These are phyloP conservation scores for Penicillium simplicissimum DNA, from an alignment of 495 filamentous ascomycete species.

Conservation along the genomic window DNA sequence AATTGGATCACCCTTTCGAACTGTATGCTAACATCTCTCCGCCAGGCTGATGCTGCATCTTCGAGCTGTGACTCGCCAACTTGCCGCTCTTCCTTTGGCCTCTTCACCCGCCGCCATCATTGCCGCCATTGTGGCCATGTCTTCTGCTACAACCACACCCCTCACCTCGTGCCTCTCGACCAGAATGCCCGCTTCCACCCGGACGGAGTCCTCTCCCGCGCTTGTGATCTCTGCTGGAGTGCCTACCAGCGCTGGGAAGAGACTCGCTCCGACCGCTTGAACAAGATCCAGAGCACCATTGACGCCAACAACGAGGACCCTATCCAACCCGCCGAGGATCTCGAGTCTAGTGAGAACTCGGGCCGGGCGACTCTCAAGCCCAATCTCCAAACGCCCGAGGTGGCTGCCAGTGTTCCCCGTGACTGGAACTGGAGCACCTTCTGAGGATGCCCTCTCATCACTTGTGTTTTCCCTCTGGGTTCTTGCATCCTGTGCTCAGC, in stretches of 20 bases:
- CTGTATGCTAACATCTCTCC: conserved; percentile 3
- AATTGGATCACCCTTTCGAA: neutral
- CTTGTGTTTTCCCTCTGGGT: neutral
- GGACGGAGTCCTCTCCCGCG: conserved; percentile 52
- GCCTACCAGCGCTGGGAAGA: conserved; percentile 71
- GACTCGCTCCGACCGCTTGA: conserved; percentile 57
- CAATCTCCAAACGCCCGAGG: conserved; percentile 30
- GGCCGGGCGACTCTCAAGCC: conserved; percentile 17
- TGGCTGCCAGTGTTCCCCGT: conserved; percentile 72
- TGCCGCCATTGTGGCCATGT: conserved; percentile 89
- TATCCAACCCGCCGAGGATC: conserved; percentile 28
- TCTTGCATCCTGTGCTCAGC: conserved; percentile 16
- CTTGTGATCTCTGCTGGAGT: conserved; percentile 74
- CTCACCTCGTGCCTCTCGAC: conserved; percentile 65
- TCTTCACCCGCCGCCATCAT: conserved; percentile 86
- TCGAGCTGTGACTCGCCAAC: conserved; percentile 72
- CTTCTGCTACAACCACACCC: conserved; percentile 78
- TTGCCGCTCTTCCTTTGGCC: conserved; percentile 75
- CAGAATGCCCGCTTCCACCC: conserved; percentile 68
- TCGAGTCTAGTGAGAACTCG: conserved; percentile 20
- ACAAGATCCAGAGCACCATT: conserved; percentile 54
- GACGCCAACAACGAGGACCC: conserved; percentile 43
- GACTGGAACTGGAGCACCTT: conserved; percentile 96
- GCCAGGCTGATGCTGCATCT: conserved; percentile 70
- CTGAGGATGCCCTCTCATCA: conserved; percentile 29